These are phyloP conservation scores for Caryopteris hybrid DNA, from an alignment of 305 asterid species.

Conservation along the genomic window DNA sequence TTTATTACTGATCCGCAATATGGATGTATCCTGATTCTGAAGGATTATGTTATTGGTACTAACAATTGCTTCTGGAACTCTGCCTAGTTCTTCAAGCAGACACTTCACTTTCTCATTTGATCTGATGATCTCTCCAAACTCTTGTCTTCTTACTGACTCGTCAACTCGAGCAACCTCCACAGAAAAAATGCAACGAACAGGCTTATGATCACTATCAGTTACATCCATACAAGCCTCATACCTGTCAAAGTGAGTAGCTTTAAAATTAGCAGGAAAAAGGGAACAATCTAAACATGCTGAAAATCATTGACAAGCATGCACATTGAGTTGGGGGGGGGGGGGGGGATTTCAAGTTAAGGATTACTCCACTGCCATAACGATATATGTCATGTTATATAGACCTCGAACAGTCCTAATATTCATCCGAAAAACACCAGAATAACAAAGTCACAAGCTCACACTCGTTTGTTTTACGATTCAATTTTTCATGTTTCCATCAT, in stretches of 20 bases:
- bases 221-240: slow-evolving; percentile 99
- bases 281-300: slow-evolving; percentile 1
- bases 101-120: slow-evolving; percentile 66
- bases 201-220: slow-evolving; percentile 97
- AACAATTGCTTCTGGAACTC: slow-evolving; percentile 76
- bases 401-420: too few species aligned
- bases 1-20: slow-evolving; percentile 81
- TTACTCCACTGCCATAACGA: too few species aligned
- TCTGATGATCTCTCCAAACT: slow-evolving; percentile 74
- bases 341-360: too few species aligned
- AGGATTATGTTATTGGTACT: slow-evolving; percentile 89
- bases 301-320: neutral
- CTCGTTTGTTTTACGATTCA: too few species aligned
- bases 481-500: too few species aligned
- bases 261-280: slow-evolving; percentile 6
- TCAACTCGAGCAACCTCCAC: slow-evolving; percentile 90
- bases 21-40: slow-evolving; percentile 71
- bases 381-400: too few species aligned
- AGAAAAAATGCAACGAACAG: slow-evolving; percentile 78
- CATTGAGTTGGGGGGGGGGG: too few species aligned
- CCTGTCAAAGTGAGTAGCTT: slow-evolving; percentile 39
- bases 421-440: too few species aligned
- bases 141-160: slow-evolving; percentile 85
- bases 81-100: slow-evolving; percentile 44
- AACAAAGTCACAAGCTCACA: too few species aligned